Base-by-base conservation (phyloP, 1,284 basidiomycete genomes). In the Ustilago vetiveriae region DNA sequence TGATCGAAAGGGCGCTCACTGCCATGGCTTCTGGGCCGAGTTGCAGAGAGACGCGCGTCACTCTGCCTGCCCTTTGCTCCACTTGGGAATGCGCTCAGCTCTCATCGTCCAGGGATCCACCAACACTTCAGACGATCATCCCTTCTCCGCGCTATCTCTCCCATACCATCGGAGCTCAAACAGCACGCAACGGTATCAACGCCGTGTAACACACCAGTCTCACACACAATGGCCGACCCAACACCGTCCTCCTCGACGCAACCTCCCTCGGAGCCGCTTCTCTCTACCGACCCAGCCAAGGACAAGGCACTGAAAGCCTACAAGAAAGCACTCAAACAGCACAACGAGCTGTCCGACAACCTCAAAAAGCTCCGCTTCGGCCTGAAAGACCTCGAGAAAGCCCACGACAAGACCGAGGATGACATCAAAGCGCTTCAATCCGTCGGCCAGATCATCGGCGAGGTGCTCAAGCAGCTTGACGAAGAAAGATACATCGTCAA, bases 401-500 rank as follows among this genome's bases (percentile, higher is more conserved):
- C 91, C 56, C 98, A 89, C 79, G 92, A 90, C 77, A 95, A 96
- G 87, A 96, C 94, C 0, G 96, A 99, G 83, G 94, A 99, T 39
- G 95, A 98, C 82, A 97, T 99, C 84, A 98, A 98, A 84, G 96
- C 96, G 43, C 89, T 99, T 14, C 96, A 98, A 83, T 96, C 92
- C 11, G 96, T 98, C 10, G 96, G 96, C 11, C 96, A 99, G 85
- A 98, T 98, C 72, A 96, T 99, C 64, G 96, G 94, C 59, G 96
- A 99, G 84, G 93, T 99, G 58, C 89, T 98, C 88, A 98, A 98
- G 84, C 94, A 98, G 84, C 85, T 99, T 24, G 96, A 98, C 79
- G 93, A 97, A 65, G 95, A 98, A 84, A 87, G 96, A 84, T 99
- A 97, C 84, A 99, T 99, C 75, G 96, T 99, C 72, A 99, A 99